Percentiles rank a stretch among this genome's conserved stretches.
Evolutionary conservation across 83 land plant genomes (phyloP).

Genomic region (Thuja plicata): DNA sequence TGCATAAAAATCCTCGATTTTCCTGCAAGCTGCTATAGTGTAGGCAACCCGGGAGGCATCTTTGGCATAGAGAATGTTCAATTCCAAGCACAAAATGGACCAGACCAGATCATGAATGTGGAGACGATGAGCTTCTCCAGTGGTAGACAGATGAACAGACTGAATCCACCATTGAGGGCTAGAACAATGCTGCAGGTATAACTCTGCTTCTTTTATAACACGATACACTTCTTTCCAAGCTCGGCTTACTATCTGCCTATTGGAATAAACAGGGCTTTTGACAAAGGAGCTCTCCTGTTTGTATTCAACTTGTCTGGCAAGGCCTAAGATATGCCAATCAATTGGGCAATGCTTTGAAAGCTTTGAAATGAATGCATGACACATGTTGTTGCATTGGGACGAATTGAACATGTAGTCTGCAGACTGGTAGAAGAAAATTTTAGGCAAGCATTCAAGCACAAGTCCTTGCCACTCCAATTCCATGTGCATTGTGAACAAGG

Average conservation of each 20-base stretch:
- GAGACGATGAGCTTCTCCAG: background rate
- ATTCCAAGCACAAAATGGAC: background rate
- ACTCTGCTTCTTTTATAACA: background rate
- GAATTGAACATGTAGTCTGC: background rate
- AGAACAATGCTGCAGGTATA: background rate
- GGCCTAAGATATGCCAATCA: background rate
- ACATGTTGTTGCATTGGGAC: background rate
- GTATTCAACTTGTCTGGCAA: background rate
- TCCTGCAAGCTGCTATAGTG: background rate
- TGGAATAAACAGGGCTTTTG: background rate
- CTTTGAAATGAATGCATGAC: conserved; percentile 1
- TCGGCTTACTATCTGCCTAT: background rate
- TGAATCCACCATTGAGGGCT: background rate
- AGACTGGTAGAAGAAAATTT: conserved; percentile 3
- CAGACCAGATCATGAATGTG: background rate
- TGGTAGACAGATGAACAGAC: background rate
- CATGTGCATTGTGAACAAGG: background rate
- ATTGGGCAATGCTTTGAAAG: conserved; percentile 4
- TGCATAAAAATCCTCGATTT: background rate
- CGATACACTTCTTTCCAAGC: background rate
- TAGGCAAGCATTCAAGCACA: background rate
- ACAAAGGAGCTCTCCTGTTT: background rate
- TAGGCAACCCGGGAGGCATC: background rate
- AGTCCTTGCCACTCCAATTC: background rate
- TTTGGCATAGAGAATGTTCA: background rate